Conservation (phyloP, 257 asterid species). For the Ophiorrhiza pumila region DNA sequence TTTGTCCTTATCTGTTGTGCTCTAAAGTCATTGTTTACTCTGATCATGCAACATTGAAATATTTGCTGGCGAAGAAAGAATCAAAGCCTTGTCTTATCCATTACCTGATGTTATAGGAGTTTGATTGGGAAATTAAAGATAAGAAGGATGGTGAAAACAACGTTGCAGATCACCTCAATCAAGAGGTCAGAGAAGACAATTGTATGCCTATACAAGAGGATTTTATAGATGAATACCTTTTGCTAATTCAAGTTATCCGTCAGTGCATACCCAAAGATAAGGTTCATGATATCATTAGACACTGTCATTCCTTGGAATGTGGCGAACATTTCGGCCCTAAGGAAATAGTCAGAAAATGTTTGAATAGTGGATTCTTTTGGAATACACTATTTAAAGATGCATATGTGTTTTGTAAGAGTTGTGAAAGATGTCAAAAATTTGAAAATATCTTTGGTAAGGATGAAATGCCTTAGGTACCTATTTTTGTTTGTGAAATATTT, state of each 20-base stretch:
- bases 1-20: neutral
- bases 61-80: neutral
- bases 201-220: neutral
- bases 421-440: neutral
- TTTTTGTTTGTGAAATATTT: neutral
- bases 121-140: no score
- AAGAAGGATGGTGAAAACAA: no score
- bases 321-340: neutral
- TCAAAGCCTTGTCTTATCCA: neutral
- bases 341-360: neutral
- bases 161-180: neutral
- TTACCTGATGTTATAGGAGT: neutral
- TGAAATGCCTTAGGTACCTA: neutral
- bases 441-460: neutral
- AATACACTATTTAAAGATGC: neutral
- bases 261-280: neutral
- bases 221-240: neutral
- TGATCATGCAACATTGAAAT: neutral
- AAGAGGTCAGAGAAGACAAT: neutral
- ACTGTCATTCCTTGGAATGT: neutral
- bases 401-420: neutral
- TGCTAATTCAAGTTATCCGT: neutral
- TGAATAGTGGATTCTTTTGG: neutral
- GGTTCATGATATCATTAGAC: neutral
- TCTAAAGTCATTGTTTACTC: neutral